Conservation (phyloP, 225 moss, liverwort and hornwort genomes). For the Straminergon stramineum region DNA sequence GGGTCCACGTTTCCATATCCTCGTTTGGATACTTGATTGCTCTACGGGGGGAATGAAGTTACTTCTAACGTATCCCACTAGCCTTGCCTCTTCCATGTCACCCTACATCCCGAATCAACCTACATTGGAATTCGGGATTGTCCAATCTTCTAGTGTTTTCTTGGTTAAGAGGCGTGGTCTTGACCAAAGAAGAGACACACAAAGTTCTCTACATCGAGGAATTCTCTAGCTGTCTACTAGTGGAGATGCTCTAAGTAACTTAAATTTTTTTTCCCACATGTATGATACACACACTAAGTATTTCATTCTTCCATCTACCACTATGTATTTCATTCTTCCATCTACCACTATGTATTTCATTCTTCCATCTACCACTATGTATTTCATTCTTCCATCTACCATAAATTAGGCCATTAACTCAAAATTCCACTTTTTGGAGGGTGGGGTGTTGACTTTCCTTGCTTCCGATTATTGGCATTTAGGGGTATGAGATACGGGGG, state of each 20-base stretch:
- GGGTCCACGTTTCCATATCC: fast-evolving
- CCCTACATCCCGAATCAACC: fast-evolving
- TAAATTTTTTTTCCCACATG: background rate
- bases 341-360: no score
- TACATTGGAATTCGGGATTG: fast-evolving
- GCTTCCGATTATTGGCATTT: background rate
- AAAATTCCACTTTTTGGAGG: background rate
- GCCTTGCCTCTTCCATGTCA: background rate
- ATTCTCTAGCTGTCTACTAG: fast-evolving
- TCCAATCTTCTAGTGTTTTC: fast-evolving
- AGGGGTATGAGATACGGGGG: no score
- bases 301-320: background rate
- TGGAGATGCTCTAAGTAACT: background rate
- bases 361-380: no score
- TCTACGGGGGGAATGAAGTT: fast-evolving
- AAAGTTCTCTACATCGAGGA: fast-evolving
- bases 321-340: no score
- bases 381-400: background rate
- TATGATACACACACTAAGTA: no score
- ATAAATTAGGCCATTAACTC: background rate
- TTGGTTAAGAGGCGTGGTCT: fast-evolving
- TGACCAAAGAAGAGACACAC: fast-evolving
- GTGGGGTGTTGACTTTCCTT: background rate
- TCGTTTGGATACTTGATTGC: fast-evolving
- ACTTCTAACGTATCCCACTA: fast-evolving